These are phyloP conservation scores for Melaleuca quinquenervia DNA, from an alignment of 345 rosid genomes.

Conservation along the genomic window DNA sequence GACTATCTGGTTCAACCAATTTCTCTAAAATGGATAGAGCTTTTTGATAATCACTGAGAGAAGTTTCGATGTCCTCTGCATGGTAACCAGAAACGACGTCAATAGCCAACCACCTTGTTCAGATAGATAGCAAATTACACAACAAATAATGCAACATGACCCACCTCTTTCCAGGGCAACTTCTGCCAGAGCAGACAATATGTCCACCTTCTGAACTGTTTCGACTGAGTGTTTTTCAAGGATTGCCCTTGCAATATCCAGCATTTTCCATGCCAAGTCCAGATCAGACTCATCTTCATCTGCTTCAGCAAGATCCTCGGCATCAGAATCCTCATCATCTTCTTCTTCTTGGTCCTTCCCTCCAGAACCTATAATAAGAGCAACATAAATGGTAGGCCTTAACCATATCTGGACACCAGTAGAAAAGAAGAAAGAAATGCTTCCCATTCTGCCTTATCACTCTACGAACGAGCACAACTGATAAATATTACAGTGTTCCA, in stretches of 20 bases:
- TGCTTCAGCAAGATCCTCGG: conserved; percentile 48
- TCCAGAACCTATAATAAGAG: conserved; percentile 17
- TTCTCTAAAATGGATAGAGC: conserved; percentile 61
- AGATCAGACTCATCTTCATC: conserved; percentile 92
- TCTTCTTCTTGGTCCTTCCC: conserved; percentile 42
- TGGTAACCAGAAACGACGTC: neutral
- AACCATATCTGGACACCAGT: neutral
- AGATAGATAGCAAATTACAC: neutral
- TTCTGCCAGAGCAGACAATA: conserved; percentile 72
- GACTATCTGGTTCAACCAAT: conserved; percentile 83
- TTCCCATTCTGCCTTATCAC: neutral
- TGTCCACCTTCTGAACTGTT: conserved; percentile 76
- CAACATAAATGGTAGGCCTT: neutral
- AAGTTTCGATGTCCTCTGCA: conserved; percentile 92
- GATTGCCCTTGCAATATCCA: conserved; percentile 86
- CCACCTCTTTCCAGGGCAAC: conserved; percentile 87
- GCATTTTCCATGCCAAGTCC: conserved; percentile 95
- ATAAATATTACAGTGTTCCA: neutral
- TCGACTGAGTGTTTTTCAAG: conserved; percentile 55
- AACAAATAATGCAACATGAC: conserved; percentile 4
- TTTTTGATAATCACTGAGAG: conserved; percentile 69
- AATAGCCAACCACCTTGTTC: neutral
- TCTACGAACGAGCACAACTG: neutral
- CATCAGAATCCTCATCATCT: conserved; percentile 42
- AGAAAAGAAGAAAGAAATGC: neutral